Conservation (phyloP, 306 rosid genomes). For the Cicer yamashitae region DNA sequence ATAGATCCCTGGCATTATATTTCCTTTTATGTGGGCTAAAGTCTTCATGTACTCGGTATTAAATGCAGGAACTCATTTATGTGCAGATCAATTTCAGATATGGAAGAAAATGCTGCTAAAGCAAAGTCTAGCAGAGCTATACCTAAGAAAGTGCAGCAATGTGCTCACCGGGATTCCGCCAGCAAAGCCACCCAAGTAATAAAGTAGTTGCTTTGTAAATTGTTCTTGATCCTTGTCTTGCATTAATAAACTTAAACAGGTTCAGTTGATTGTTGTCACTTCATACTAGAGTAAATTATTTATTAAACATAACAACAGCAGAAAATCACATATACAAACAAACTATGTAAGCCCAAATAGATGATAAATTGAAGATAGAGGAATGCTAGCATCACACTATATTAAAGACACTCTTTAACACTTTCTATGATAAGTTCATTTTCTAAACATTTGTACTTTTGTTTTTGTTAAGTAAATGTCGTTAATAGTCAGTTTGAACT, state of each 20-base stretch:
- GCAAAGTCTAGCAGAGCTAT: slow-evolving; percentile 70
- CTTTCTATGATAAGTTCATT: background rate
- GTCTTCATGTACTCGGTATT: slow-evolving; percentile 1
- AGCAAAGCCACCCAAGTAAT: slow-evolving; percentile 92
- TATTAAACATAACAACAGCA: slow-evolving; percentile 2
- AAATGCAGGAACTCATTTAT: slow-evolving; percentile 12
- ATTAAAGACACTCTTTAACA: background rate
- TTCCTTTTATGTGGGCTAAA: background rate
- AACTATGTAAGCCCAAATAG: slow-evolving; percentile 7
- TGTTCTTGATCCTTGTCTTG: slow-evolving; percentile 98
- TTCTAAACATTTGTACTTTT: background rate
- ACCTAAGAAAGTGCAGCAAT: slow-evolving; percentile 90
- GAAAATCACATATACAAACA: slow-evolving; percentile 28
- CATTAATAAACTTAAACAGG: slow-evolving; percentile 46
- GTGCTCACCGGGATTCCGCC: slow-evolving; percentile 99
- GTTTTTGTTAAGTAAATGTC: no score
- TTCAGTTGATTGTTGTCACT: slow-evolving; percentile 49
- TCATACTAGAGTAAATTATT: slow-evolving; percentile 15
- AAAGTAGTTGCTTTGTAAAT: slow-evolving; percentile 83
- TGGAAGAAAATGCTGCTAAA: slow-evolving; percentile 28
- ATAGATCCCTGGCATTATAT: slow-evolving; percentile 9
- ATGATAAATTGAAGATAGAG: slow-evolving; percentile 3
- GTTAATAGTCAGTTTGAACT: no score
- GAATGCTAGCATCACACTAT: slow-evolving; percentile 4
- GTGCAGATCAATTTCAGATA: slow-evolving; percentile 11